Evolutionary conservation across 768 basidiomycete species (phyloP), one percentile per base, ranked within the genome.

Genomic region (Rhodotorula babjevae): DNA sequence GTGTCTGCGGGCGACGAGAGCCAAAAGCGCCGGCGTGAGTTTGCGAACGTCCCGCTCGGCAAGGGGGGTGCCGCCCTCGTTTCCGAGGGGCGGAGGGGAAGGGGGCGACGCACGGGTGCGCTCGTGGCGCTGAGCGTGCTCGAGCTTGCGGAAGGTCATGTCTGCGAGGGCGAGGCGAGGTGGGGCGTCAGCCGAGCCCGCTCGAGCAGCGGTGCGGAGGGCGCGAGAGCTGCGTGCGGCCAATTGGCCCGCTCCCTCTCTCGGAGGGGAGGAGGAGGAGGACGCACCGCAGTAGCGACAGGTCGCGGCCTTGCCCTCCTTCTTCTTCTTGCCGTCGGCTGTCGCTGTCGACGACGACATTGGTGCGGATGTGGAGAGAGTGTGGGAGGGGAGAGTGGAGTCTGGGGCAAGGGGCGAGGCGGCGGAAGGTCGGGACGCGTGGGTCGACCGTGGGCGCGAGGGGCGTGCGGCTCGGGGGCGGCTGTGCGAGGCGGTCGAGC

Each of bases 71-170:
- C 36, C 5, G 36, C 36, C 36, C 15, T 21, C 18, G n/a, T 18
- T 40, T 27, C 19, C 9, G 31, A 4, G 33, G 5, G 33, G 5
- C 29, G 29, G 14, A 27, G 10, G 21, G 31, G 21, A n/a, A 10
- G 29, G 23, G 18, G 19, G 59, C 31, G 33, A 59, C 77, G 58
- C 42, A 78, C 78, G 78, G 23, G 75, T 77, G 16, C 78, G 63
- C 46, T 75, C 73, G 64, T 79, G 78, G 0, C 78, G 57, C 52
- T 79, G 78, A 21, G 72, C 61, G 57, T 79, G 78, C 53, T 79
- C 78, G 42, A 78, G 68, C 63, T 77, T 77, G 31, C 68, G 72
- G 67, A 77, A 77, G n/a, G 67, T 53, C 58, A 61, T 61, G 49
- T 72, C 71, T 72, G 62, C 46, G 19, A 29, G 63, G 4, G n/a